These are phyloP conservation scores for Posidonia oceanica DNA, from an alignment of 116 monocot species.

Conservation along the genomic window DNA sequence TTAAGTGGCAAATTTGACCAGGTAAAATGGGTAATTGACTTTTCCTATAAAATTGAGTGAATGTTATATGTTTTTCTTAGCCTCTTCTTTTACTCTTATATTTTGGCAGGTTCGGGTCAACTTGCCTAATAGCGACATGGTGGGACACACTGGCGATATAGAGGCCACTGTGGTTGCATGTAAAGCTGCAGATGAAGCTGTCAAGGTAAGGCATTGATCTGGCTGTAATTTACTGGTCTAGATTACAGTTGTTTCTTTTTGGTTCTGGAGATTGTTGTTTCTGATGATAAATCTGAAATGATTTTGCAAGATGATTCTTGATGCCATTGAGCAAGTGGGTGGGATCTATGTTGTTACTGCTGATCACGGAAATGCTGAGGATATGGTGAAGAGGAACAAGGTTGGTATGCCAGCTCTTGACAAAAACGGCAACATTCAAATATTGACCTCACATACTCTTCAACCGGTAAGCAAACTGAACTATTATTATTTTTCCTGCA, in stretches of 20 bases:
- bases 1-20: slow-evolving; percentile 91
- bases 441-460: slow-evolving; percentile 86
- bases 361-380: slow-evolving; percentile 93
- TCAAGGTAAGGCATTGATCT: slow-evolving; percentile 42
- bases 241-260: not conserved
- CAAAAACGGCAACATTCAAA: slow-evolving; percentile 67
- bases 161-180: slow-evolving; percentile 93
- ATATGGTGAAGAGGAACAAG: slow-evolving; percentile 90
- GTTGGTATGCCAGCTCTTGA: slow-evolving; percentile 51
- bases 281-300: not conserved
- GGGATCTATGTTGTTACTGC: slow-evolving; percentile 87
- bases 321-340: slow-evolving; percentile 80
- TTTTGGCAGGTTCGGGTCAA: slow-evolving; percentile 81
- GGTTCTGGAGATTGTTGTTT: not conserved
- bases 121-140: slow-evolving; percentile 93
- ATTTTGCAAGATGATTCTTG: slow-evolving; percentile 52
- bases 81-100: not conserved
- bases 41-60: too few relatives aligned
- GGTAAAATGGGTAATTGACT: slow-evolving; percentile 14
- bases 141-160: slow-evolving; percentile 97
- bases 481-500: not conserved
- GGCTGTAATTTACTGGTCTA: too few relatives aligned
- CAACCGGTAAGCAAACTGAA: slow-evolving; percentile 44
- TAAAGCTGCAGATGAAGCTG: slow-evolving; percentile 88
- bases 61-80: not conserved